Evolutionary conservation across 208 protist species (phyloP).

Genomic region (Herpetomonas tarakana): DNA sequence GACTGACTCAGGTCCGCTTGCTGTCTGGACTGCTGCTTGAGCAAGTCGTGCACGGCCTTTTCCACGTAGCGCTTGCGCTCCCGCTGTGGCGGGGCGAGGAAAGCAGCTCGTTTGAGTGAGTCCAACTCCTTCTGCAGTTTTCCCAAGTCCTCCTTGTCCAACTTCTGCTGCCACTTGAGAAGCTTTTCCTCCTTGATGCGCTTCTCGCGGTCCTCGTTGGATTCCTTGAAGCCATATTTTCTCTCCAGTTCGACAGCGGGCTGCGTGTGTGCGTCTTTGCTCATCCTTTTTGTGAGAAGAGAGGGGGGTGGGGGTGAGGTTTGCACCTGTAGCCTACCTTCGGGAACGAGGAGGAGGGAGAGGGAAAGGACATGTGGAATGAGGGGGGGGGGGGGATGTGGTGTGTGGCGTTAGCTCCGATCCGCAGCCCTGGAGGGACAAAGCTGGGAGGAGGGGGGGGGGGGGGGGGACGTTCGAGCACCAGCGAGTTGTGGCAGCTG

Average conservation of each 20-base stretch:
- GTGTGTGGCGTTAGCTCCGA: too few relatives aligned
- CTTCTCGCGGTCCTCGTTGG: slow-evolving; percentile 37
- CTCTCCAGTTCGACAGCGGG: slow-evolving; percentile 16
- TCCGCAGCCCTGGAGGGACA: too few relatives aligned
- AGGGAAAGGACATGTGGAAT: too few relatives aligned
- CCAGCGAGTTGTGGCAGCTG: too few relatives aligned
- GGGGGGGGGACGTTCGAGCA: too few relatives aligned
- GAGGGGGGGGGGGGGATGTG: too few relatives aligned
- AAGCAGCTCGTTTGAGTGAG: slow-evolving; percentile 39
- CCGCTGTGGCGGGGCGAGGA: slow-evolving; percentile 69
- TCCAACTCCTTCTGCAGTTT: slow-evolving; percentile 59
- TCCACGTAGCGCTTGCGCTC: slow-evolving; percentile 62
- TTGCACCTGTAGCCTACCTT: too few relatives aligned
- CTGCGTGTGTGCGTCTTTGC: slow-evolving; percentile 13
- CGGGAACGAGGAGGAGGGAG: too few relatives aligned
- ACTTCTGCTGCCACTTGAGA: slow-evolving; percentile 46
- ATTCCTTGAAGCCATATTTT: slow-evolving; percentile 54
- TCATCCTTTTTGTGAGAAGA: slow-evolving; percentile 3
- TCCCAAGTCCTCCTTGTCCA: slow-evolving; percentile 38
- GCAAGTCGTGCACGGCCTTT: slow-evolving; percentile 41
- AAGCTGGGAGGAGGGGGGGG: too few relatives aligned
- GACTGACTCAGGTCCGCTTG: not conserved
- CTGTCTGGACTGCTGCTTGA: slow-evolving; percentile 1
- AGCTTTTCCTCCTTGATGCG: slow-evolving; percentile 41
- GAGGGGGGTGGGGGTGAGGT: not conserved